These are phyloP conservation scores for Zalaria obscura DNA, from an alignment of 2,329 filamentous ascomycete genomes.

Conservation along the genomic window DNA sequence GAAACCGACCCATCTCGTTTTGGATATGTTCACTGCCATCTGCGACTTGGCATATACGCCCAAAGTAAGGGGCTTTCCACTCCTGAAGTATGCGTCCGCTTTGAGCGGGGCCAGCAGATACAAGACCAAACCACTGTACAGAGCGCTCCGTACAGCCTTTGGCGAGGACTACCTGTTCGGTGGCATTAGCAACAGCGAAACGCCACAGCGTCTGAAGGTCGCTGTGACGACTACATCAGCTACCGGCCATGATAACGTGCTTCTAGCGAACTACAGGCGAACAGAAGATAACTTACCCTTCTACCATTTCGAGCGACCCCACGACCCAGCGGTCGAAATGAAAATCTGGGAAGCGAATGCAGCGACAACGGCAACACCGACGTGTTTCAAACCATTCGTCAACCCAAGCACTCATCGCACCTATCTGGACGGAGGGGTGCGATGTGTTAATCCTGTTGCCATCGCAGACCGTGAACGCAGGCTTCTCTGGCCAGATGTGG, in stretches of 20 bases:
- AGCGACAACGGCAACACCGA: slow-evolving; percentile 36
- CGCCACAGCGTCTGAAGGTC: slow-evolving; percentile 17
- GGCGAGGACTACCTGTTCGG: slow-evolving; percentile 24
- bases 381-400: slow-evolving; percentile 38
- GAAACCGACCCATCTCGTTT: slow-evolving; percentile 25
- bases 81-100: slow-evolving; percentile 20
- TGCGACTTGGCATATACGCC: slow-evolving; percentile 28
- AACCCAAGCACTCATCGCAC: slow-evolving; percentile 30
- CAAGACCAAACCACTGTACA: slow-evolving; percentile 18
- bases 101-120: slow-evolving; percentile 12
- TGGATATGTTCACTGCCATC: slow-evolving; percentile 22
- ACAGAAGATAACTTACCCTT: slow-evolving; percentile 12
- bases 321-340: slow-evolving; percentile 24
- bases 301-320: slow-evolving; percentile 27
- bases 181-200: slow-evolving; percentile 7
- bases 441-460: slow-evolving; percentile 36
- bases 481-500: slow-evolving; percentile 19
- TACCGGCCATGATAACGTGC: slow-evolving; percentile 23
- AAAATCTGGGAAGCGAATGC: slow-evolving; percentile 39
- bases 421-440: slow-evolving; percentile 36
- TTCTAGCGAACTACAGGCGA: slow-evolving; percentile 33
- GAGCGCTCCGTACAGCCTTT: slow-evolving; percentile 25
- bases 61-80: slow-evolving; percentile 20
- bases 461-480: slow-evolving; percentile 33
- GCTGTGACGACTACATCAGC: slow-evolving; percentile 29